These are phyloP conservation scores for Colletotrichum lindemuthianum DNA, from an alignment of 2,329 filamentous ascomycete species.

Conservation along the genomic window DNA sequence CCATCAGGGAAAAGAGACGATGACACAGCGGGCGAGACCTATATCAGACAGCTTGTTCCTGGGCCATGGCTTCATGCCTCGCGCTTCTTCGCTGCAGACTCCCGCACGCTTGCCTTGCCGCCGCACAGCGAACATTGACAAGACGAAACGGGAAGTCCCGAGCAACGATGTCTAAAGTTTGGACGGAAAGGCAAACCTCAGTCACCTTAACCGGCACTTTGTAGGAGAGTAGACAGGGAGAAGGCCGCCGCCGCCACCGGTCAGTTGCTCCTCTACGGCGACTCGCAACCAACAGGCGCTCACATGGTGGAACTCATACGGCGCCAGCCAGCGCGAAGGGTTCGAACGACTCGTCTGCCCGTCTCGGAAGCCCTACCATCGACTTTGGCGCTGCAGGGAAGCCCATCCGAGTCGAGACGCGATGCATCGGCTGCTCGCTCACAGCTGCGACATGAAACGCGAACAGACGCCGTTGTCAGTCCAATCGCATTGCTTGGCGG, in stretches of 20 bases:
- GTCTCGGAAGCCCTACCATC: slow-evolving; percentile 21
- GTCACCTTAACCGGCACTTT: not conserved
- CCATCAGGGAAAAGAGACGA: not conserved
- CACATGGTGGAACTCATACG: not conserved
- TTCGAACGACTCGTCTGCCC: slow-evolving; percentile 21
- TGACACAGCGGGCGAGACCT: not conserved
- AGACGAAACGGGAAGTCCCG: slow-evolving; percentile 20
- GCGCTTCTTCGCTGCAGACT: not conserved
- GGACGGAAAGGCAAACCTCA: slow-evolving; percentile 22
- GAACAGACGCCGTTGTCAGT: slow-evolving; percentile 10
- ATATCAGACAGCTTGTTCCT: slow-evolving; percentile 18
- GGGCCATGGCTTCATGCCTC: not conserved
- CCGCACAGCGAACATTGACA: slow-evolving; percentile 8
- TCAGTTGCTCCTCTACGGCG: not conserved
- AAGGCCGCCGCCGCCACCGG: not conserved
- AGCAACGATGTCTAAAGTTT: slow-evolving; percentile 10
- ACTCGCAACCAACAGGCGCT: not conserved
- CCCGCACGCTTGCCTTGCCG: not conserved
- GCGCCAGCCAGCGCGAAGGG: not conserved
- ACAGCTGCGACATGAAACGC: slow-evolving; percentile 20
- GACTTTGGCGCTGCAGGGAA: not conserved
- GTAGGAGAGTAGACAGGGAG: not conserved
- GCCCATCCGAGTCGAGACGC: slow-evolving; percentile 1
- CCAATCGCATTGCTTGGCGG: slow-evolving; percentile 19
- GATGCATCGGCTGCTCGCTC: slow-evolving; percentile 1